Evolutionary conservation across 371 early-diverging fungal species (phyloP).

Genomic region (Mucor irregularis): DNA sequence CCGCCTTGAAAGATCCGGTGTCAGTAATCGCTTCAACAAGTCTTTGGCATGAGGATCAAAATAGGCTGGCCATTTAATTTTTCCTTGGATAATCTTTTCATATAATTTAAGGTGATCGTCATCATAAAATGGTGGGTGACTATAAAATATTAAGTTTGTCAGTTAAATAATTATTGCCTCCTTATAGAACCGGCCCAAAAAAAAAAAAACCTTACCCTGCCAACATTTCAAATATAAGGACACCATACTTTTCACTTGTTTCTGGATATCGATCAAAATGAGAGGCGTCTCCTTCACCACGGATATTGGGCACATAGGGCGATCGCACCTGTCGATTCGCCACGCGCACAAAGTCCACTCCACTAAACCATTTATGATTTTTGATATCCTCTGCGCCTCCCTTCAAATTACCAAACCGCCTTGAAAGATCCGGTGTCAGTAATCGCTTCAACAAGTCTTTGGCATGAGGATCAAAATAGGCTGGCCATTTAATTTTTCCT

Average conservation of each 20-base stretch:
- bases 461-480: slow-evolving; percentile 86
- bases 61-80: slow-evolving; percentile 87
- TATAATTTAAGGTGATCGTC: slow-evolving; percentile 91
- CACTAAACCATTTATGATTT: slow-evolving; percentile 88
- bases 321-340: slow-evolving; percentile 62
- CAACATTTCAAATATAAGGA: background rate
- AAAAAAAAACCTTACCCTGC: background rate
- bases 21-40: slow-evolving; percentile 87
- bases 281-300: slow-evolving; percentile 84
- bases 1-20: slow-evolving; percentile 89
- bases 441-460: slow-evolving; percentile 93
- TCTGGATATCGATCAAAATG: slow-evolving; percentile 93
- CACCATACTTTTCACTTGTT: slow-evolving; percentile 61
- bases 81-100: slow-evolving; percentile 91
- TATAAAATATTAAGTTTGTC: too few species aligned
- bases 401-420: slow-evolving; percentile 91
- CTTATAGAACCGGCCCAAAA: too few species aligned
- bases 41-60: slow-evolving; percentile 91
- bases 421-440: slow-evolving; percentile 87
- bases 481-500: slow-evolving; percentile 87
- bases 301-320: slow-evolving; percentile 85
- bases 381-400: slow-evolving; percentile 85
- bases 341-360: slow-evolving; percentile 73
- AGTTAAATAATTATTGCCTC: too few species aligned
- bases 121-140: slow-evolving; percentile 96